Conservation (phyloP, 202 grass and related monocot species). For the Setaria viridis region DNA sequence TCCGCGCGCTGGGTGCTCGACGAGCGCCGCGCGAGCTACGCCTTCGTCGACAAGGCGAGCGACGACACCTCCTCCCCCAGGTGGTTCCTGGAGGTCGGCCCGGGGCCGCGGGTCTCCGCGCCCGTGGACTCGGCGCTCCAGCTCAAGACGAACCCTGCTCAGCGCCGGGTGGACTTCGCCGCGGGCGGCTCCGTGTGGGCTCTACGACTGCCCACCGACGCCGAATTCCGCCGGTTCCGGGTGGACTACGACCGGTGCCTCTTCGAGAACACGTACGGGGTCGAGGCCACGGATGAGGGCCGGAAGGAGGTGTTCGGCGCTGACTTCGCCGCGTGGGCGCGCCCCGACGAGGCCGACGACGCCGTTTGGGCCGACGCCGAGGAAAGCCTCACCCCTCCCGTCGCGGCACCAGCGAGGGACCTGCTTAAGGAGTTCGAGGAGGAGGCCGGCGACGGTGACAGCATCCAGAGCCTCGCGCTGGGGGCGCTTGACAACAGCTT, state of each 20-base stretch:
- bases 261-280: slow-evolving; percentile 85
- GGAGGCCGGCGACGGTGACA: slow-evolving; percentile 54
- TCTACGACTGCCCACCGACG: slow-evolving; percentile 60
- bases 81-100: slow-evolving; percentile 71
- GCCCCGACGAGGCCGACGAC: slow-evolving; percentile 66
- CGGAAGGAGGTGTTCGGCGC: slow-evolving; percentile 71
- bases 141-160: slow-evolving; percentile 66
- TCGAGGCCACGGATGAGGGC: slow-evolving; percentile 80
- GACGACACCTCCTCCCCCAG: neutral
- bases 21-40: slow-evolving; percentile 61
- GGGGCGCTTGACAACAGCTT: slow-evolving; percentile 95
- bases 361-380: slow-evolving; percentile 69
- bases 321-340: slow-evolving; percentile 76
- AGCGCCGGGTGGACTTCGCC: slow-evolving; percentile 74
- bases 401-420: slow-evolving; percentile 38
- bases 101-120: slow-evolving; percentile 57
- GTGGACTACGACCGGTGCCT: slow-evolving; percentile 70
- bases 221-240: slow-evolving; percentile 72
- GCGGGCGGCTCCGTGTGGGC: slow-evolving; percentile 72
- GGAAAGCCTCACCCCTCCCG: slow-evolving; percentile 43
- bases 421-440: slow-evolving; percentile 85
- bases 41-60: slow-evolving; percentile 53
- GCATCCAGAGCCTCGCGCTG: slow-evolving; percentile 89
- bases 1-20: slow-evolving; percentile 70
- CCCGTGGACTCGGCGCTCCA: slow-evolving; percentile 57